phyloP scores from a whole-genome alignment of 139 green algal genomes.

The Chlorella sp. region DNA sequence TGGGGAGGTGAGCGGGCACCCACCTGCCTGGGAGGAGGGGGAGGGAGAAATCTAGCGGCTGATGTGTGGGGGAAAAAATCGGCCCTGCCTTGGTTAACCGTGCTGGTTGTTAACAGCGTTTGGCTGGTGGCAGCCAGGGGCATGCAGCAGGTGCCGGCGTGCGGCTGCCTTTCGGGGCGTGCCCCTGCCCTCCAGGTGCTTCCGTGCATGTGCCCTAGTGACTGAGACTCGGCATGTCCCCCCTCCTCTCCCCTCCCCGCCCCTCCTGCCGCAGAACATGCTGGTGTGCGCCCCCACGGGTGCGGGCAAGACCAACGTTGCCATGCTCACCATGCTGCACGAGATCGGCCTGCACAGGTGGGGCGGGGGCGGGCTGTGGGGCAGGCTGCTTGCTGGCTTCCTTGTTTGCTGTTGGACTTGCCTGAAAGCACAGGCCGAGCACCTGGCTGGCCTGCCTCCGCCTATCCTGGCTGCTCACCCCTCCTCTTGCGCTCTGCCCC shows the following conservation, averaged over 20 bases:
- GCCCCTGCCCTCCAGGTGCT: background rate
- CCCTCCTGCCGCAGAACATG: slow-evolving; percentile 76
- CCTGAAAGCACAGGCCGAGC: background rate
- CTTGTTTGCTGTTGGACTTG: background rate
- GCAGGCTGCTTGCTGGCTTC: no score
- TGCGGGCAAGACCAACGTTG: slow-evolving; percentile 99
- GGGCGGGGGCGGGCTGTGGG: background rate
- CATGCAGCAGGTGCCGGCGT: background rate
- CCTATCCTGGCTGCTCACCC: background rate
- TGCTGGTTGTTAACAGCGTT: no score
- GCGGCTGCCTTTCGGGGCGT: background rate
- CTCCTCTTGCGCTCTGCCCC: background rate
- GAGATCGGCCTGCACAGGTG: slow-evolving; percentile 81
- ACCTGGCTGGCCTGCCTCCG: background rate
- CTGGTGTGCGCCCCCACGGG: slow-evolving; percentile 90
- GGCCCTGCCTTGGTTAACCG: no score
- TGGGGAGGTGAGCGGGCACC: slow-evolving; percentile 55
- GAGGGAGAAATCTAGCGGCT: background rate
- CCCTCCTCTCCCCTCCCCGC: background rate
- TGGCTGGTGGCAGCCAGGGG: background rate
- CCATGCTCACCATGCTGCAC: slow-evolving; percentile 97
- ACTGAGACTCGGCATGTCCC: background rate
- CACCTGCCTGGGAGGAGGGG: background rate
- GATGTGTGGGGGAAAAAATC: background rate
- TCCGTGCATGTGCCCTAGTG: no score